phyloP scores from a whole-genome alignment of 2,329 filamentous ascomycete genomes.

The Aspergillus quadrilineatus region DNA sequence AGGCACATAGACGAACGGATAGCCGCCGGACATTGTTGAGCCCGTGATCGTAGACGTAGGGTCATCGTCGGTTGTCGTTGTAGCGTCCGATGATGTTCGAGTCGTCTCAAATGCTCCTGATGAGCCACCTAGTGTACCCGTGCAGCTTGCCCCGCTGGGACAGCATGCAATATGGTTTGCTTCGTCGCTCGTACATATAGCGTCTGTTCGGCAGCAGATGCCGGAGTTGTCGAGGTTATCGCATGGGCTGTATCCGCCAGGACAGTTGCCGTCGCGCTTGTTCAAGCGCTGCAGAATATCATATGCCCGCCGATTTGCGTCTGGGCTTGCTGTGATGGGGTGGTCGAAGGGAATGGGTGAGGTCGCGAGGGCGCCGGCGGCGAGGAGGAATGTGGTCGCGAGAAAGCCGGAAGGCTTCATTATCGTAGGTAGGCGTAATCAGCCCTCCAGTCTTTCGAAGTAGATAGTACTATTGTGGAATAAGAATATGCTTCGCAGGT shows the following conservation, averaged over 20 bases:
- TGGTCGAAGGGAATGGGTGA: constrained; percentile 32
- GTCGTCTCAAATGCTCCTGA: constrained; percentile 37
- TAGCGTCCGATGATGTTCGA: constrained; percentile 29
- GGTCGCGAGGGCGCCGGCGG: constrained; percentile 30
- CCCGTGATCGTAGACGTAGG: constrained; percentile 28
- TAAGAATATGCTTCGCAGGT: background rate
- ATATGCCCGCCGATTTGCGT: constrained; percentile 27
- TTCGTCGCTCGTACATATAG: constrained; percentile 57
- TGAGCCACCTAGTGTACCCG: constrained; percentile 50
- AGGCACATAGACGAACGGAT: constrained; percentile 54
- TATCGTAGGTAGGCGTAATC: constrained; percentile 21
- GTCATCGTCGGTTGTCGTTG: constrained; percentile 24
- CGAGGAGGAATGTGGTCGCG: constrained; percentile 32
- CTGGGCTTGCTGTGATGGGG: constrained; percentile 22
- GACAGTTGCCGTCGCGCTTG: constrained; percentile 46
- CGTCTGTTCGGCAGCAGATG: constrained; percentile 56
- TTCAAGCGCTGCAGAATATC: constrained; percentile 34
- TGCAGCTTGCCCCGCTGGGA: constrained; percentile 57
- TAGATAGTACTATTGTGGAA: background rate
- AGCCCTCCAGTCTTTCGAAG: constrained; percentile 8
- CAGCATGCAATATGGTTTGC: constrained; percentile 63
- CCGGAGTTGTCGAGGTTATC: constrained; percentile 51
- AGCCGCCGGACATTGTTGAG: constrained; percentile 51
- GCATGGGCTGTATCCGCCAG: constrained; percentile 54
- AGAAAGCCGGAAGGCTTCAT: constrained; percentile 38